phyloP scores from a whole-genome alignment of 106 monocot species.

The Dendrobium chrysotoxum region DNA sequence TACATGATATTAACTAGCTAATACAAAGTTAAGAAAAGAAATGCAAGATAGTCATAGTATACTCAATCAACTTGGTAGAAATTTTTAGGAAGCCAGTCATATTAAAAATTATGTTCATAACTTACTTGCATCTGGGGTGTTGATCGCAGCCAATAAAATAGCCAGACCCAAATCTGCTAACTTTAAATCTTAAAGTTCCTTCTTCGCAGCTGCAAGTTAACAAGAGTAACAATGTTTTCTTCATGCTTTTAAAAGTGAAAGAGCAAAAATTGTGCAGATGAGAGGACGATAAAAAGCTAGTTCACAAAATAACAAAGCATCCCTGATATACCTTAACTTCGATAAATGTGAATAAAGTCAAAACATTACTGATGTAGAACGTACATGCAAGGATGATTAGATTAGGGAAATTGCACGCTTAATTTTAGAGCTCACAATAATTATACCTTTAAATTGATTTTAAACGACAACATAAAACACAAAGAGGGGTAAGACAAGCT shows the following conservation, averaged over 20 bases:
- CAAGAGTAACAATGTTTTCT: not conserved
- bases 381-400: no score
- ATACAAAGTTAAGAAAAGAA: not conserved
- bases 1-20: not conserved
- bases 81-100: not conserved
- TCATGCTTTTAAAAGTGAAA: not conserved
- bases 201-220: conserved; percentile 57
- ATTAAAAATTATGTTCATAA: not conserved
- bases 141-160: conserved; percentile 98
- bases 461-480: no score
- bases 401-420: no score
- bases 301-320: conserved; percentile 1
- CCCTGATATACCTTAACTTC: not conserved
- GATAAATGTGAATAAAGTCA: not conserved
- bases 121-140: conserved; percentile 97
- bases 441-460: no score
- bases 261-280: not conserved
- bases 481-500: no score
- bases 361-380: no score
- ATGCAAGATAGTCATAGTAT: not conserved
- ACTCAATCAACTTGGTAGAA: not conserved
- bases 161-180: conserved; percentile 84
- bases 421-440: no score
- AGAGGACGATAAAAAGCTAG: not conserved
- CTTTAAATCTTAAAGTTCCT: conserved; percentile 80